Evolutionary conservation across 164 flowering plant species (phyloP).

Genomic region (Stephania yunnanensis): DNA sequence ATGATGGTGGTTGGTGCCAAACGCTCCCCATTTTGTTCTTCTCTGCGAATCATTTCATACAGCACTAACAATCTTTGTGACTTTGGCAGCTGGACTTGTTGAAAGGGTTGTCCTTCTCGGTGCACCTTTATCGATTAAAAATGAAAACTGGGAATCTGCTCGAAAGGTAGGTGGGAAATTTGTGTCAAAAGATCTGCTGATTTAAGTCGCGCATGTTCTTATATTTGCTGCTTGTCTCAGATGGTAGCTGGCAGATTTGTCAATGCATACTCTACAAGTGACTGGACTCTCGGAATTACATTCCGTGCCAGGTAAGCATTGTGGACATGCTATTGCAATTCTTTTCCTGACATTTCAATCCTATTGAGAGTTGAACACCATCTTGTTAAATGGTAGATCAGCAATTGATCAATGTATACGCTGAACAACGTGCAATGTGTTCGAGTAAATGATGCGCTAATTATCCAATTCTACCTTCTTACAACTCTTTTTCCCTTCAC

Average conservation of each 20-base stretch:
- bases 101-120: constrained; percentile 98
- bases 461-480: neutral
- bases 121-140: constrained; percentile 74
- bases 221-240: constrained; percentile 34
- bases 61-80: neutral
- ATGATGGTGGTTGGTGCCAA: constrained; percentile 19
- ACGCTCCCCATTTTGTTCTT: neutral
- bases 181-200: neutral
- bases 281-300: constrained; percentile 95
- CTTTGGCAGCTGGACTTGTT: constrained; percentile 55
- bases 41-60: constrained; percentile 3
- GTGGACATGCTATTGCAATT: neutral
- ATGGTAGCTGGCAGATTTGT: constrained; percentile 92
- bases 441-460: neutral
- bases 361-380: neutral
- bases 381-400: neutral
- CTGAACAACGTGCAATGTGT: neutral
- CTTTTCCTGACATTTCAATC: neutral
- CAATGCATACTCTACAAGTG: constrained; percentile 74
- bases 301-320: constrained; percentile 82
- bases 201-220: neutral
- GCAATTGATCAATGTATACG: neutral
- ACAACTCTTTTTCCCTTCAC: constrained; percentile 15
- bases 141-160: constrained; percentile 76
- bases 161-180: constrained; percentile 49